Percentiles rank a stretch among this genome's conserved stretches.
Evolutionary conservation across 495 filamentous ascomycete species (phyloP).

Genomic region (Lasiosphaeris hirsuta): DNA sequence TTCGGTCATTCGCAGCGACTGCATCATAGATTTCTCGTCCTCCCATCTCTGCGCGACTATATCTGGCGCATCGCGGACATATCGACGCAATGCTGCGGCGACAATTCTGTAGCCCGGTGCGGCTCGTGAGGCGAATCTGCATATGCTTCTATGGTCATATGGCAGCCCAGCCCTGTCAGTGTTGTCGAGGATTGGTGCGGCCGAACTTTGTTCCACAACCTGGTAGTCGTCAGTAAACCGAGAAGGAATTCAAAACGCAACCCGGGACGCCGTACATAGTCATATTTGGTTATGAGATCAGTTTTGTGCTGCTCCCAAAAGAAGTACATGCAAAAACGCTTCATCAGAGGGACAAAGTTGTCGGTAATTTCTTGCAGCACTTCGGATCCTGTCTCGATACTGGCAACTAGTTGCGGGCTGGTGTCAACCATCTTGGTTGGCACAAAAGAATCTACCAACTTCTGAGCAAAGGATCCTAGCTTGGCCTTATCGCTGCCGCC

Average conservation of each 20-base stretch:
- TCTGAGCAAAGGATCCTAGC: conserved; percentile 1
- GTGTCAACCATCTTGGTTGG: conserved; percentile 5
- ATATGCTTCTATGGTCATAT: conserved; percentile 8
- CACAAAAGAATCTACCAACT: not conserved
- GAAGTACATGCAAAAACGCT: conserved; percentile 5
- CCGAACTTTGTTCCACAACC: conserved; percentile 6
- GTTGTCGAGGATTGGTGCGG: conserved; percentile 6
- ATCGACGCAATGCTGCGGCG: conserved; percentile 5
- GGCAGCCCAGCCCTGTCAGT: conserved; percentile 4
- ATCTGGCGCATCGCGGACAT: not conserved
- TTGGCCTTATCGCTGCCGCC: conserved; percentile 5
- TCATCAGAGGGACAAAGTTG: conserved; percentile 3
- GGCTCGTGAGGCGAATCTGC: conserved; percentile 2
- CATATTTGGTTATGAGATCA: not conserved
- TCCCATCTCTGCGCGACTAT: conserved; percentile 1
- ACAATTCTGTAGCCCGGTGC: conserved; percentile 3
- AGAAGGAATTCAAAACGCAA: not conserved
- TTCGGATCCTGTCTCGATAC: conserved; percentile 1
- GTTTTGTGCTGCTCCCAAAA: conserved; percentile 12
- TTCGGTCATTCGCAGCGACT: conserved; percentile 2
- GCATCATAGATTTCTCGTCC: conserved; percentile 2
- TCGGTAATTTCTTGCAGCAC: conserved; percentile 6
- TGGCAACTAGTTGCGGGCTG: conserved; percentile 3
- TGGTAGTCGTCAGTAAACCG: not conserved
- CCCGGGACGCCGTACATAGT: not conserved